Evolutionary conservation across 2,329 filamentous ascomycete species (phyloP), one percentile per base, ranked within the genome.

Genomic region (Mariannaea elegans): DNA sequence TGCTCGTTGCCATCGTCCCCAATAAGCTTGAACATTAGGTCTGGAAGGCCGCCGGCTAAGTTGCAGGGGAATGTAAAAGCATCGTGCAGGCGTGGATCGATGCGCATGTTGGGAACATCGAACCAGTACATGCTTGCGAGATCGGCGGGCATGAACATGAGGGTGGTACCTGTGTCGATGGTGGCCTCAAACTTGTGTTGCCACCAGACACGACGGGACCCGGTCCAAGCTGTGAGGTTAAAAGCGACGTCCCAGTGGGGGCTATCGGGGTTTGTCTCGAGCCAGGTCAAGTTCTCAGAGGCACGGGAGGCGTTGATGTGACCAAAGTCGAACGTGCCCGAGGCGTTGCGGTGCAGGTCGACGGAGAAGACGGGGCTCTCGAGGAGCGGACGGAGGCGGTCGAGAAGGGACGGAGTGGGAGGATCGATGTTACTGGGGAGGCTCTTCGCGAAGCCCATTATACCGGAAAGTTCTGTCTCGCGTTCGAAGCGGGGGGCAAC

Each of bases 121-220:
- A 71, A 71, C 76, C 88, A 92, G 76, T 91, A 92, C 31, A 80
- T 79, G 24, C 80, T 71, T 2, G 84, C 84, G n/a, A 90, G 77
- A 8, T 80, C 76, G 14, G 82, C 76, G 27, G 85, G 83, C 23
- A 89, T 76, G 48, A 91, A 83, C 71, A 92, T 78, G 52, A 92
- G 78, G 1, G 88, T 87, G 4, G 88, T 90, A 21, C 89, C 89
- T 3, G 90, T 92, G 74, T 92, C 90, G 24, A 86, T 81, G 55
- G 90, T 88, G 45, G 87, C 84, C 24, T 77, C 76, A 65, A 82
- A 81, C 16, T 68, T 66, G 42, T 77, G 83, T 61, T 75, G 81
- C 46, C 75, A 76, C 59, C 90, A 81, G 19, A 80, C 78, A 55
- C 70, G 81, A 71, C 89, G 81, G 32, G 89, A 58, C 18, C 70